Evolutionary conservation across 2,329 filamentous ascomycete species (phyloP), one percentile per base, ranked within the genome.

Genomic region (Falciphora oryzae): DNA sequence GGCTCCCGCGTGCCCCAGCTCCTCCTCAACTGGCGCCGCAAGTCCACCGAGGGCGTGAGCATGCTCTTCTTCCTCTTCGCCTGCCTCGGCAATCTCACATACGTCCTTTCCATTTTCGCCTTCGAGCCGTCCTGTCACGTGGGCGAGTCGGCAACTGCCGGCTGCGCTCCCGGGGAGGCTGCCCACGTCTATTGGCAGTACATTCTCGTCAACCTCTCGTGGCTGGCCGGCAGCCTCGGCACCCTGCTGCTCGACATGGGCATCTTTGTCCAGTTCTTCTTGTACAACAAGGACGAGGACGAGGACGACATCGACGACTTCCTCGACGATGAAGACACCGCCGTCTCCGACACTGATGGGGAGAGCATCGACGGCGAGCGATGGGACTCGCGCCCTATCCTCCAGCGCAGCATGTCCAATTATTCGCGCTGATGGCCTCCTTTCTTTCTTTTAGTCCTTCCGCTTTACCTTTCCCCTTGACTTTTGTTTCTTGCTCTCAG

Each of bases 41-140:
- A 96, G 79, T 93, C 89, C 58, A 97, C 93, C 1, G 93, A 98
- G 65, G 95, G 95, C 4, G 89, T 99, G 27, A 94, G 91, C 68
- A 88, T 97, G 78, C 83, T 98, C 14, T 99, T 98, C 78, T 98
- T 98, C 79, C 81, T 98, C 28, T 98, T 99, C 74, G 95, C 95
- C 5, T 98, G 94, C 73, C 86, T 98, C 7, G 95, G 95, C 2
- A 99, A 99, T 75, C 76, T 97, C 68, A 97, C 93, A 0, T 98
- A 96, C 72, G 93, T 97, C 25, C 80, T 97, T 53, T 93, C 89
- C 53, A 98, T 99, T 70, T 83, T 98, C 68, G 93, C 93, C 1
- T 98, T 93, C 72, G 91, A 93, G 66, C 92, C 93, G 0, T 79
- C 84, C 35, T 96, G 92, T 68, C 38, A 58, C 44, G 28, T 28